phyloP scores from a whole-genome alignment of 768 basidiomycete genomes.

The Kwoniella sp. region DNA sequence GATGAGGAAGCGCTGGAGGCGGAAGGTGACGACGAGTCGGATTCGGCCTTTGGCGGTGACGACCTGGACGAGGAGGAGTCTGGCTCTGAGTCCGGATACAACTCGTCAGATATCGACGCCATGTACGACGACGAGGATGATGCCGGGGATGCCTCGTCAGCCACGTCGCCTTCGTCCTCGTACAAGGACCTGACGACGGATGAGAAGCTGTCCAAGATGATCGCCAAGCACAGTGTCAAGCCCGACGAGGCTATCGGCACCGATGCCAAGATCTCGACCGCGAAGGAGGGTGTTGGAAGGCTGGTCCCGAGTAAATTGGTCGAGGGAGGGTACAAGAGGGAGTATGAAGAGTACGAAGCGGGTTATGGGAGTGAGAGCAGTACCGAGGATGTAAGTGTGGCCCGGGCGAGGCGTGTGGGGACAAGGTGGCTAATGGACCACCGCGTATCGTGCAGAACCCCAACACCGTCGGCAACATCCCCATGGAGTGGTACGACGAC shows the following conservation, averaged over 20 bases:
- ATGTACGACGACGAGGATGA: constrained; percentile 25
- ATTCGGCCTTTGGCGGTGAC: constrained; percentile 22
- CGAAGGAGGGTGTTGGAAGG: constrained; percentile 43
- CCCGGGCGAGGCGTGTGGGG: too few species aligned
- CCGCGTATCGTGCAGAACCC: too few species aligned
- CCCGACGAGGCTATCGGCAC: constrained; percentile 45
- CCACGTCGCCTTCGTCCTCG: constrained; percentile 29
- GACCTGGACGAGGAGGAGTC: constrained; percentile 38
- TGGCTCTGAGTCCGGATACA: constrained; percentile 50
- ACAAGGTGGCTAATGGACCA: too few species aligned
- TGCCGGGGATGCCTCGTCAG: constrained; percentile 14
- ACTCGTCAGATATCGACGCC: constrained; percentile 51
- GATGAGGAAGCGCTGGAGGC: constrained; percentile 26
- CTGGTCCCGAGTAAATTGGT: constrained; percentile 42
- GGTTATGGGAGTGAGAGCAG: constrained; percentile 52
- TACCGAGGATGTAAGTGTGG: constrained; percentile 50
- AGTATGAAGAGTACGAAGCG: constrained; percentile 51
- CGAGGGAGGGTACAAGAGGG: constrained; percentile 45
- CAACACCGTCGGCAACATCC: constrained; percentile 92
- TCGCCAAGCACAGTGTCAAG: constrained; percentile 45
- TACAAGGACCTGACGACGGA: constrained; percentile 27
- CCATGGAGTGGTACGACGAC: constrained; percentile 99
- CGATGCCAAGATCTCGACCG: constrained; percentile 37
- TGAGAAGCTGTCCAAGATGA: constrained; percentile 40
- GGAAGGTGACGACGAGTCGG: constrained; percentile 14